Evolutionary conservation across 2,329 filamentous ascomycete species (phyloP).

Genomic region (Neurospora crassa): DNA sequence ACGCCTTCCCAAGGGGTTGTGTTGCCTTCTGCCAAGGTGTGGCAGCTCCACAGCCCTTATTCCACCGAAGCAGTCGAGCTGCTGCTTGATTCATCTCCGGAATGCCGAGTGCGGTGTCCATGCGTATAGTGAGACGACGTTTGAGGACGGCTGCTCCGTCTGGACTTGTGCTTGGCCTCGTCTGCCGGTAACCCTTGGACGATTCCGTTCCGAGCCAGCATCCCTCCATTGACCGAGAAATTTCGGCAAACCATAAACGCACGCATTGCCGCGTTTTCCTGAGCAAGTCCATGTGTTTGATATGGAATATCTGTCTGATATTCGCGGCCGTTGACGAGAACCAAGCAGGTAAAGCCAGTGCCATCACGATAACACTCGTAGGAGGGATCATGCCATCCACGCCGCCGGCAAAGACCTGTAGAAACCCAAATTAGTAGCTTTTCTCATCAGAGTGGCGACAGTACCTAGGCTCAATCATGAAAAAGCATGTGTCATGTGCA

Average conservation of each 20-base stretch:
- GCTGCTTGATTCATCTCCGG: conserved; percentile 51
- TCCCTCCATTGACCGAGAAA: conserved; percentile 94
- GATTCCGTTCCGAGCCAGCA: conserved; percentile 63
- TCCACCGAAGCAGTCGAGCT: conserved; percentile 53
- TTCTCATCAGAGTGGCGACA: not conserved
- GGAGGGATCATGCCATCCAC: conserved; percentile 83
- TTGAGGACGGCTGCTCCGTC: conserved; percentile 40
- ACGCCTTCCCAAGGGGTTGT: not conserved
- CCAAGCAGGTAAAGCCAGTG: conserved; percentile 77
- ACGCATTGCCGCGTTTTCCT: conserved; percentile 89
- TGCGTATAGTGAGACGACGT: conserved; percentile 34
- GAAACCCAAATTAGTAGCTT: conserved; percentile 25
- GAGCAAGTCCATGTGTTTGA: conserved; percentile 70
- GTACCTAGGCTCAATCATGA: not conserved
- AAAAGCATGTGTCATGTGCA: not conserved
- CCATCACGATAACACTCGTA: conserved; percentile 73
- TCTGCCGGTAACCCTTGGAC: conserved; percentile 55
- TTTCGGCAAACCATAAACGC: conserved; percentile 97
- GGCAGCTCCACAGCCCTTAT: conserved; percentile 21
- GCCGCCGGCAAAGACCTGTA: conserved; percentile 83
- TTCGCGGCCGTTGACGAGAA: conserved; percentile 91
- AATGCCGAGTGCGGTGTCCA: conserved; percentile 37
- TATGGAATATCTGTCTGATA: conserved; percentile 87
- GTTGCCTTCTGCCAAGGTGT: not conserved
- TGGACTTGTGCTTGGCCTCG: conserved; percentile 38